Evolutionary conservation across 2,329 filamentous ascomycete species (phyloP).

Genomic region (Aspergillus pseudoglaucus): DNA sequence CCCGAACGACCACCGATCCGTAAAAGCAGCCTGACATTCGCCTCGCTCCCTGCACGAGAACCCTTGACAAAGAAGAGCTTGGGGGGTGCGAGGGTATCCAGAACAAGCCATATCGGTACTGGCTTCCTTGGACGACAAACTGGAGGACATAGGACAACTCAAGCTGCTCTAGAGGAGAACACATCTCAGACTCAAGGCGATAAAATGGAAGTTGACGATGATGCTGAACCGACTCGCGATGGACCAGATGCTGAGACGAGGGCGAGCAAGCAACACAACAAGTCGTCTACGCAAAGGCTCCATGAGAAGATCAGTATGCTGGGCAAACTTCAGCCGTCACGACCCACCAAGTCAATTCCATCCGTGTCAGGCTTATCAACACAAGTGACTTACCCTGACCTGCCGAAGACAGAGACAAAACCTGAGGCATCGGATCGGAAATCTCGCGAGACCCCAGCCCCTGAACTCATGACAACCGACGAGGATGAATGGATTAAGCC

Average conservation of each 20-base stretch:
- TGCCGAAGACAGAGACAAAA: constrained; percentile 26
- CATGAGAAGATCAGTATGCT: constrained; percentile 86
- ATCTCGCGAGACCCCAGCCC: constrained; percentile 13
- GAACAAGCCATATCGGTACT: constrained; percentile 68
- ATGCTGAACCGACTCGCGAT: constrained; percentile 45
- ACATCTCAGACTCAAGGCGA: constrained; percentile 40
- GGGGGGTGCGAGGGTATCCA: constrained; percentile 60
- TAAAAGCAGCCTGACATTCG: constrained; percentile 94
- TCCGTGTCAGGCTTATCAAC: constrained; percentile 21
- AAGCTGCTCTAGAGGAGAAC: constrained; percentile 33
- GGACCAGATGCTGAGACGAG: constrained; percentile 46
- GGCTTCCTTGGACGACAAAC: constrained; percentile 70
- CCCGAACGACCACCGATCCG: constrained; percentile 62
- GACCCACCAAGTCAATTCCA: constrained; percentile 42
- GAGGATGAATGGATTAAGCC: constrained; percentile 58
- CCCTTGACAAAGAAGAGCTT: constrained; percentile 82
- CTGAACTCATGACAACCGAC: constrained; percentile 29
- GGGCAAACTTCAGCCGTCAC: constrained; percentile 47
- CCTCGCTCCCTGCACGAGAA: constrained; percentile 83
- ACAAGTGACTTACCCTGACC: constrained; percentile 32
- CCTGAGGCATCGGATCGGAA: constrained; percentile 16
- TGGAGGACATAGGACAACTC: constrained; percentile 48
- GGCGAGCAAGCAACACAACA: constrained; percentile 60
- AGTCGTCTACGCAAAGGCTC: constrained; percentile 86
- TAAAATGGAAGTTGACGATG: constrained; percentile 47